Percentiles rank a stretch among this genome's conserved stretches.
phyloP scores from a whole-genome alignment of 73 alveolate species.

The Urostyla sp. region DNA sequence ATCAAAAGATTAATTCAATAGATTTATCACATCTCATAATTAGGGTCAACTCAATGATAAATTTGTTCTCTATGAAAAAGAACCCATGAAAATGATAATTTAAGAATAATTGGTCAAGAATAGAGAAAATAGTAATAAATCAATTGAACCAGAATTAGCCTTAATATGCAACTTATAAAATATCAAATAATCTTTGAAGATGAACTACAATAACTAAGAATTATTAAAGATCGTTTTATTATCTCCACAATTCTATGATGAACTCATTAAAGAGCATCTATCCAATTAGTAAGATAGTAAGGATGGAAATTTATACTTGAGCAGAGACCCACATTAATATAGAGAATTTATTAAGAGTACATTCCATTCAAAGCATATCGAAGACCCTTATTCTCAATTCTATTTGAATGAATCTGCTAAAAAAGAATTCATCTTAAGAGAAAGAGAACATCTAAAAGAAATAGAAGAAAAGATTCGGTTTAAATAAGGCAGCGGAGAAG shows the following conservation, averaged over 20 bases:
- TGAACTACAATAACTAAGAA: constrained; percentile 51
- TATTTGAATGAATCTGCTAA: constrained; percentile 52
- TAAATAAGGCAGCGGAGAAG: not conserved
- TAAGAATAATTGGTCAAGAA: not conserved
- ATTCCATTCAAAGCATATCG: constrained; percentile 35
- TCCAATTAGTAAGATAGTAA: not conserved
- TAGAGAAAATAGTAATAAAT: not conserved
- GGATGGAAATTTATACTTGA: not conserved
- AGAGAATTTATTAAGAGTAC: constrained; percentile 48
- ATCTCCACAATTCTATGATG: constrained; percentile 32
- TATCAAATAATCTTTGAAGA: constrained; percentile 65
- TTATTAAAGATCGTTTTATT: constrained; percentile 35
- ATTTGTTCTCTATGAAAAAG: constrained; percentile 42
- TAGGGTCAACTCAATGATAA: constrained; percentile 3
- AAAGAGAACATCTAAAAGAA: not conserved
- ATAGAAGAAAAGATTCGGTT: not conserved
- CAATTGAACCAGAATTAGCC: constrained; percentile 40
- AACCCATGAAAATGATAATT: constrained; percentile 46
- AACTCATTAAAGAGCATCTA: constrained; percentile 64
- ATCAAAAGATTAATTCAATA: not conserved
- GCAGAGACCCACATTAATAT: constrained; percentile 54
- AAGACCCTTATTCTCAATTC: constrained; percentile 73
- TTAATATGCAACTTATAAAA: constrained; percentile 61
- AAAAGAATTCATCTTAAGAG: not conserved
- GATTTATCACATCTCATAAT: too few relatives aligned